These are phyloP conservation scores for Neonectria sp. DNA, from an alignment of 2,329 filamentous ascomycete species.

Conservation along the genomic window DNA sequence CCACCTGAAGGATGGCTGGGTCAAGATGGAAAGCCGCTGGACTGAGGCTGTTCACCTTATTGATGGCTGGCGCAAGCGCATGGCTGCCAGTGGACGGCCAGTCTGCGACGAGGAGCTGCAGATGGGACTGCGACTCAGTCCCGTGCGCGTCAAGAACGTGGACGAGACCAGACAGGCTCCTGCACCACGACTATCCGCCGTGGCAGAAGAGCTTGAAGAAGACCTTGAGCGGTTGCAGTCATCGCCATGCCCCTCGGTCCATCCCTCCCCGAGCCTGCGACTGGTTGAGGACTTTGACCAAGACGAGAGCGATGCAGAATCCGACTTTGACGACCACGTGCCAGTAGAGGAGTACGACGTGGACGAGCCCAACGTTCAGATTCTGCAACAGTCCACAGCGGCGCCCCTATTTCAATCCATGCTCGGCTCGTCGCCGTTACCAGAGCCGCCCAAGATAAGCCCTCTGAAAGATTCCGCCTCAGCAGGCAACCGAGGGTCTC, in stretches of 20 bases:
- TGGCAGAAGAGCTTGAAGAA: constrained; percentile 64
- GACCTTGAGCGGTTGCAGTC: constrained; percentile 32
- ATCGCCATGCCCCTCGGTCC: constrained; percentile 49
- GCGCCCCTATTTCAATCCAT: constrained; percentile 44
- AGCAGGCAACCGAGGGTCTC: constrained; percentile 63
- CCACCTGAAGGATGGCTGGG: constrained; percentile 87
- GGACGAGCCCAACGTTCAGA: constrained; percentile 62
- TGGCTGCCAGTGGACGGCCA: constrained; percentile 78
- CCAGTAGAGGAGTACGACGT: constrained; percentile 61
- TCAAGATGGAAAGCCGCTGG: constrained; percentile 94
- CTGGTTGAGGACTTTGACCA: constrained; percentile 44
- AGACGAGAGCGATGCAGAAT: constrained; percentile 55
- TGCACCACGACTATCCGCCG: constrained; percentile 59
- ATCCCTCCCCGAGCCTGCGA: constrained; percentile 35
- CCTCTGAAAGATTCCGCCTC: constrained; percentile 68
- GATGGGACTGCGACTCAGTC: constrained; percentile 76
- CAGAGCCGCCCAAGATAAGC: constrained; percentile 62
- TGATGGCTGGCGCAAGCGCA: constrained; percentile 90
- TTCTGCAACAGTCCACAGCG: constrained; percentile 61
- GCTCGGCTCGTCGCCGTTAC: constrained; percentile 62
- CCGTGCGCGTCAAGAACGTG: constrained; percentile 69
- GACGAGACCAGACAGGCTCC: constrained; percentile 61
- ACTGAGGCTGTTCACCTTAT: constrained; percentile 91
- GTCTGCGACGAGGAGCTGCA: constrained; percentile 79
- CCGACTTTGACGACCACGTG: constrained; percentile 61